Evolutionary conservation across 2,329 filamentous ascomycete genomes (phyloP), one percentile per base, ranked within the genome.

Genomic region (Botrytis fabae): DNA sequence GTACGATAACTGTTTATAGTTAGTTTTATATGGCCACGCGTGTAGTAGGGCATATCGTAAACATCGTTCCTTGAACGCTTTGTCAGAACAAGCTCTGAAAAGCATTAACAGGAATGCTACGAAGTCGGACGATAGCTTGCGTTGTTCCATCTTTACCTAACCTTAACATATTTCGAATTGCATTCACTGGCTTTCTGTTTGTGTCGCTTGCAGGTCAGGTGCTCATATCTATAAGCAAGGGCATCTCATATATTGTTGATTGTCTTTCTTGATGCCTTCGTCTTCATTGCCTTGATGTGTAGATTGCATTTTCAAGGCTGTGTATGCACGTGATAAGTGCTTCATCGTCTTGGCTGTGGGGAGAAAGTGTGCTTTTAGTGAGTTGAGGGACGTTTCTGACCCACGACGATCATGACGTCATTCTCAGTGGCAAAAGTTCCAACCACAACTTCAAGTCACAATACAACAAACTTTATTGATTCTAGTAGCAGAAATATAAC

Each of bases 201-300:
- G 10, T 2, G 12, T 9, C 10, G 25, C 12, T 16, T 2, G 12
- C 25, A 51, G 25, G 5, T 12, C 4, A n/a, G 12, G n/a, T 48
- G 10, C 6, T 1, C 10, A 51, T 51, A 1, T 1, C 0, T n/a
- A 51, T n/a, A 12, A 25, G 1, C 1, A 7, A n/a, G 25, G 48
- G 12, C n/a, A n/a, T n/a, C 12, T 51, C 12, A 14, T 51, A 51
- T n/a, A 5, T 6, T 2, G 12, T 7, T 18, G 5, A 28, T 57
- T 57, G 2, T 4, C 16, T 18, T 28, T 54, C 51, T 28, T 57
- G 3, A 57, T 9, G 6, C 18, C 14, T 18, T 32, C 7, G 38
- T 9, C 38, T 8, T 18, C n/a, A 57, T 18, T 18, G 7, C n/a
- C 51, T 28, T 28, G n/a, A 18, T 57, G 8, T 57, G 14, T 18